phyloP scores from a whole-genome alignment of 257 asterid genomes.

The Galeopsis tetrahit region DNA sequence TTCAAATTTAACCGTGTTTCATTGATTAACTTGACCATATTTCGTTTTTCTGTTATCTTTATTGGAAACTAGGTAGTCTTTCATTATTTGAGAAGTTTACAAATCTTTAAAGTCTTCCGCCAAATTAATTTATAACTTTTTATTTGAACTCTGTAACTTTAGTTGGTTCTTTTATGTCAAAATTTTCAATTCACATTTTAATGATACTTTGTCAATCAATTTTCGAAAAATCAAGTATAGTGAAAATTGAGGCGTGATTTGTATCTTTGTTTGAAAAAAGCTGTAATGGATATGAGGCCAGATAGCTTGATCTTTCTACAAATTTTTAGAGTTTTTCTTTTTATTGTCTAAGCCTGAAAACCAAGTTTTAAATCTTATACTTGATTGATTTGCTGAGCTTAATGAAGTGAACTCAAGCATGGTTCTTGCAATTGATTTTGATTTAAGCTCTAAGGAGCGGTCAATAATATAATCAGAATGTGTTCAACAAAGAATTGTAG shows the following conservation, averaged over 20 bases:
- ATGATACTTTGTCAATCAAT: no score
- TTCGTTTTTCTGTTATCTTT: constrained; percentile 7
- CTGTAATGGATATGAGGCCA: neutral
- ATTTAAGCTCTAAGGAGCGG: constrained; percentile 27
- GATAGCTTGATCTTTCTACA: neutral
- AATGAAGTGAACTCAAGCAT: constrained; percentile 1
- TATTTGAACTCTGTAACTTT: no score
- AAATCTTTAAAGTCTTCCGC: no score
- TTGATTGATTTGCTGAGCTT: neutral
- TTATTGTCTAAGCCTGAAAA: neutral
- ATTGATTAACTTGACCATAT: neutral
- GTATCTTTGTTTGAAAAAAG: neutral
- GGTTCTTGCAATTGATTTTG: neutral
- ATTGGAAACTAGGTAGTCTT: neutral
- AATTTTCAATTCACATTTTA: no score
- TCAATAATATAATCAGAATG: constrained; percentile 30
- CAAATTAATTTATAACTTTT: no score
- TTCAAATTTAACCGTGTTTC: neutral
- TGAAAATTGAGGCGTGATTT: neutral
- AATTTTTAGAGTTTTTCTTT: neutral
- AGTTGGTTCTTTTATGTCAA: no score
- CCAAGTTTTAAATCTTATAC: neutral
- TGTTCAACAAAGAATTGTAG: constrained; percentile 16
- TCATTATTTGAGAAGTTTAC: no score
- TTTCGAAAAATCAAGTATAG: no score